phyloP scores from a whole-genome alignment of 179 eudicot genomes.

The Carnegiea gigantea region DNA sequence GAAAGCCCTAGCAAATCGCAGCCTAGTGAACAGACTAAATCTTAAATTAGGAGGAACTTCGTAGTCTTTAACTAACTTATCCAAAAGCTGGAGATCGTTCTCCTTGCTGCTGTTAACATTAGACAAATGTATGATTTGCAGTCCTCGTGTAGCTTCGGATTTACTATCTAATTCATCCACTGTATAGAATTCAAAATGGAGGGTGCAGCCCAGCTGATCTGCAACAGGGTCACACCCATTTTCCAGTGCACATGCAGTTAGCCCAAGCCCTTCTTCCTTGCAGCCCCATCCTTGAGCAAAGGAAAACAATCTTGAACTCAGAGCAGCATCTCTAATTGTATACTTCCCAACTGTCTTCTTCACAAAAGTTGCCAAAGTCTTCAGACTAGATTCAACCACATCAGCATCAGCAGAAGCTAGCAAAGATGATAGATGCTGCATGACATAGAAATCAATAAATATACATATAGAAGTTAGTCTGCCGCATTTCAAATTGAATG shows the following conservation, averaged over 20 bases:
- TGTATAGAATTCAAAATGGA: constrained; percentile 92
- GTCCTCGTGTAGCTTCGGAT: constrained; percentile 48
- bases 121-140: constrained; percentile 80
- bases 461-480: constrained; percentile 1
- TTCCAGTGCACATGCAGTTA: constrained; percentile 80
- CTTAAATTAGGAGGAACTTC: constrained; percentile 73
- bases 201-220: constrained; percentile 70
- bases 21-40: constrained; percentile 81
- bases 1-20: constrained; percentile 92
- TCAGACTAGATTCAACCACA: constrained; percentile 93
- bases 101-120: constrained; percentile 47
- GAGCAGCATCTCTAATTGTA: constrained; percentile 70
- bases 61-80: constrained; percentile 60
- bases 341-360: constrained; percentile 89
- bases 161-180: constrained; percentile 49
- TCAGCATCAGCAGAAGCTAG: constrained; percentile 94
- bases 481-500: background rate
- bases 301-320: constrained; percentile 79
- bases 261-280: constrained; percentile 97
- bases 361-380: constrained; percentile 85
- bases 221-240: constrained; percentile 67
- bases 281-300: constrained; percentile 99
- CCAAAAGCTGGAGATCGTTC: constrained; percentile 79
- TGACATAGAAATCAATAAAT: constrained; percentile 13
- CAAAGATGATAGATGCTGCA: constrained; percentile 86